phyloP scores from a whole-genome alignment of 164 flowering plant genomes.

The Chimonanthus praecox region DNA sequence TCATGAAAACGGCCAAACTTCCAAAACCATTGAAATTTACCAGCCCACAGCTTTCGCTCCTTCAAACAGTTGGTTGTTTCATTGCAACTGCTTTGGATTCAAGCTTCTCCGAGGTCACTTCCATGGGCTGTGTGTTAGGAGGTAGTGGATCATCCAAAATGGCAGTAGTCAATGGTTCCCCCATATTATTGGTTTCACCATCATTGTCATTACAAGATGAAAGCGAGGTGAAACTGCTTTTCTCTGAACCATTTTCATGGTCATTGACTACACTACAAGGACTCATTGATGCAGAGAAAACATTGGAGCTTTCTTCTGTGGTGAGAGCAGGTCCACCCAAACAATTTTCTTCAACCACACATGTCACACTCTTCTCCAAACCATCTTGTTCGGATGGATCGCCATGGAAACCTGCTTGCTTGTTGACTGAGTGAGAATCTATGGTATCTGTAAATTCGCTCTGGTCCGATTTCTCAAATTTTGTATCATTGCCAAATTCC shows the following conservation, averaged over 20 bases:
- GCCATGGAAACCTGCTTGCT: constrained; percentile 5
- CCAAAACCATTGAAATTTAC: constrained; percentile 88
- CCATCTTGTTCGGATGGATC: constrained; percentile 17
- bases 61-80: constrained; percentile 29
- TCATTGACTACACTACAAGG: constrained; percentile 42
- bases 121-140: constrained; percentile 33
- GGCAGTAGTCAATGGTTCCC: constrained; percentile 16
- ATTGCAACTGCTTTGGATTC: constrained; percentile 2
- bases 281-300: constrained; percentile 54
- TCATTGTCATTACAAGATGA: constrained; percentile 39
- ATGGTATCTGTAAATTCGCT: constrained; percentile 18
- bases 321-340: constrained; percentile 26
- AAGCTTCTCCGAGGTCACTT: constrained; percentile 14
- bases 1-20: constrained; percentile 57
- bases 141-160: constrained; percentile 28
- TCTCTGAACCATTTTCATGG: constrained; percentile 50
- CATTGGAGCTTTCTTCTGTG: constrained; percentile 56
- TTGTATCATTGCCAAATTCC: constrained; percentile 32
- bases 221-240: constrained; percentile 67
- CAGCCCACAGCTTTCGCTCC: constrained; percentile 49
- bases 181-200: constrained; percentile 21
- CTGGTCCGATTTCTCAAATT: constrained; percentile 22
- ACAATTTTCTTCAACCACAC: constrained; percentile 25
- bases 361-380: constrained; percentile 13
- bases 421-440: constrained; percentile 20